Evolutionary conservation across 768 basidiomycete genomes (phyloP).

Genomic region (Boletus edulis): DNA sequence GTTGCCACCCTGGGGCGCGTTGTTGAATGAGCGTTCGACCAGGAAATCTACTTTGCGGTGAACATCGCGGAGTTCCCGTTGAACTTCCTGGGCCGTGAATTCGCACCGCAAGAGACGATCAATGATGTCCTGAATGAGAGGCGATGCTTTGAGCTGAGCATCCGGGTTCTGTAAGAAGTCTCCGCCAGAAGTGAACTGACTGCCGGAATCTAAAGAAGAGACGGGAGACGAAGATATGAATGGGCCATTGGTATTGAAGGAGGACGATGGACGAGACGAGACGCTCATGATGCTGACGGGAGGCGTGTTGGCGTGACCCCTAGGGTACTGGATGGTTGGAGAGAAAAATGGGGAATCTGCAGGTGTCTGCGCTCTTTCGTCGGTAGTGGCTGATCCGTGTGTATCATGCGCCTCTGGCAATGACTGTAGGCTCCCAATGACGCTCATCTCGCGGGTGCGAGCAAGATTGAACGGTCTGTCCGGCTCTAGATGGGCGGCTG

Average conservation of each 20-base stretch:
- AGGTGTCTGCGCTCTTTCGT: slow-evolving; percentile 26
- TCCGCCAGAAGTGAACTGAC: slow-evolving; percentile 50
- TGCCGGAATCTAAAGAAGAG: slow-evolving; percentile 74
- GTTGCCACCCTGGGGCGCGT: slow-evolving; percentile 16
- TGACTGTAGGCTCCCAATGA: slow-evolving; percentile 48
- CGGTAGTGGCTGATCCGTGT: slow-evolving; percentile 33
- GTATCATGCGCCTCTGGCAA: slow-evolving; percentile 57
- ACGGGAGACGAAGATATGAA: slow-evolving; percentile 71
- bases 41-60: slow-evolving; percentile 76
- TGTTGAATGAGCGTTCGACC: slow-evolving; percentile 59
- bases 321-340: slow-evolving; percentile 36
- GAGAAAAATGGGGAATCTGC: slow-evolving; percentile 39
- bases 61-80: slow-evolving; percentile 69
- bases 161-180: slow-evolving; percentile 59
- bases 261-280: slow-evolving; percentile 39
- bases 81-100: slow-evolving; percentile 65
- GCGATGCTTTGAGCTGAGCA: slow-evolving; percentile 70
- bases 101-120: slow-evolving; percentile 75
- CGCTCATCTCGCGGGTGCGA: slow-evolving; percentile 48
- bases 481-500: slow-evolving; percentile 44
- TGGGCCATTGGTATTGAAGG: slow-evolving; percentile 43
- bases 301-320: slow-evolving; percentile 44
- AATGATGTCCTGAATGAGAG: slow-evolving; percentile 71
- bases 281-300: slow-evolving; percentile 38
- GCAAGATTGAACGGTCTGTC: slow-evolving; percentile 43